A percentile compares a stretch with the other conserved stretches of the same genome.
Evolutionary conservation across 148 eudicot species (phyloP).

Genomic region (Chenopodium quinoa): DNA sequence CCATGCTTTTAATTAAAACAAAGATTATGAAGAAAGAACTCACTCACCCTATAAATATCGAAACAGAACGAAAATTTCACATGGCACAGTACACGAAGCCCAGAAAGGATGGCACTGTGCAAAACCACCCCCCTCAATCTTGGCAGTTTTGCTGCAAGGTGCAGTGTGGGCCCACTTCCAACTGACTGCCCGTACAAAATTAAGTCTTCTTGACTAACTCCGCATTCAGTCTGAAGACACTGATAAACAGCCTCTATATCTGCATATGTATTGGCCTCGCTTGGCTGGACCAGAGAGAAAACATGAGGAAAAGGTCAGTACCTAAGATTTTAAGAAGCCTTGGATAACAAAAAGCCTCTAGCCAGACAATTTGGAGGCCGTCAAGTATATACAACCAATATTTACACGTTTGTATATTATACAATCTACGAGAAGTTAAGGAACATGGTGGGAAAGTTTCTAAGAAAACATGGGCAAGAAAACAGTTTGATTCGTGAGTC

Average conservation of each 20-base stretch:
- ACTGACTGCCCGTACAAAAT: slow-evolving; percentile 97
- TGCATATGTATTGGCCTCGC: slow-evolving; percentile 83
- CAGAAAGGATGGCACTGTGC: slow-evolving; percentile 98
- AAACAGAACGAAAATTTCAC: slow-evolving; percentile 80
- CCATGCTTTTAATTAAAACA: too few relatives aligned
- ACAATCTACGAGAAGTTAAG: neutral
- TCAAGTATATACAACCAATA: neutral
- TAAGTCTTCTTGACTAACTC: slow-evolving; percentile 87
- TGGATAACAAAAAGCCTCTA: neutral
- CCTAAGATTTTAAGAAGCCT: neutral
- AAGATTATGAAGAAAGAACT: neutral
- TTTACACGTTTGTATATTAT: neutral
- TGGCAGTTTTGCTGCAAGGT: slow-evolving; percentile 84
- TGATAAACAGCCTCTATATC: slow-evolving; percentile 98
- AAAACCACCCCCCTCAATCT: slow-evolving; percentile 96
- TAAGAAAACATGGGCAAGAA: neutral
- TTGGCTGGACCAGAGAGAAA: slow-evolving; percentile 57
- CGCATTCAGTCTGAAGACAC: slow-evolving; percentile 91
- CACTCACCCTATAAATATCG: slow-evolving; percentile 86
- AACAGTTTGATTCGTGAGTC: neutral
- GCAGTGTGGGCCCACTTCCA: slow-evolving; percentile 97
- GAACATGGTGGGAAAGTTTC: neutral
- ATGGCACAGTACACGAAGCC: slow-evolving; percentile 93
- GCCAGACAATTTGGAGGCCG: neutral
- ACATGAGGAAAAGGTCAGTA: neutral